Evolutionary conservation across 768 basidiomycete species (phyloP).

Genomic region (Tricholoma saponaceum): DNA sequence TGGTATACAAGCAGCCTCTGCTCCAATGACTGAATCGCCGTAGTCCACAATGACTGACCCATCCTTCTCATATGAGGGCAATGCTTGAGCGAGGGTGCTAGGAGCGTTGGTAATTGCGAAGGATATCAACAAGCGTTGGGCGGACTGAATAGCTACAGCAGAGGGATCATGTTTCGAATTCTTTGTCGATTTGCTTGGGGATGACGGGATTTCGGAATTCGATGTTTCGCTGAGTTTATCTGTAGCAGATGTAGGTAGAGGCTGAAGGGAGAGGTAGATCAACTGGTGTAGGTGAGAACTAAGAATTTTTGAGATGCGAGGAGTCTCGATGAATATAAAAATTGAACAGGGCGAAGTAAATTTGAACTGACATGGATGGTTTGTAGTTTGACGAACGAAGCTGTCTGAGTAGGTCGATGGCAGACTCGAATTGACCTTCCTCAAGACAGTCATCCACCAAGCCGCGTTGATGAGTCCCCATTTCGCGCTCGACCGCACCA

Average conservation of each 20-base stretch:
- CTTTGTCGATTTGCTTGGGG: slow-evolving; percentile 47
- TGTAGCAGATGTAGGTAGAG: slow-evolving; percentile 28
- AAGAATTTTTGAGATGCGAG: slow-evolving; percentile 2
- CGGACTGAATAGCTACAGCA: slow-evolving; percentile 41
- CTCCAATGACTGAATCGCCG: slow-evolving; percentile 55
- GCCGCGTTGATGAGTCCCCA: slow-evolving; percentile 44
- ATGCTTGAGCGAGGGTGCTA: slow-evolving; percentile 43
- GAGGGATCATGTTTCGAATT: slow-evolving; percentile 38
- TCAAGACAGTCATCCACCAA: slow-evolving; percentile 73
- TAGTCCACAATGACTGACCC: slow-evolving; percentile 25
- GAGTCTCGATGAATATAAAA: not conserved
- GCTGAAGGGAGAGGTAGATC: slow-evolving; percentile 67
- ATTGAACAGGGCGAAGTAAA: not conserved
- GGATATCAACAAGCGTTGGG: slow-evolving; percentile 51
- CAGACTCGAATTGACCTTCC: slow-evolving; percentile 72
- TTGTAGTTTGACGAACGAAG: slow-evolving; percentile 53
- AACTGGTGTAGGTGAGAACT: slow-evolving; percentile 67
- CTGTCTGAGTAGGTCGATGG: slow-evolving; percentile 58
- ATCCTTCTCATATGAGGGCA: slow-evolving; percentile 43
- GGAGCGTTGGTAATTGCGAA: slow-evolving; percentile 57
- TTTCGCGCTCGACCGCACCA: slow-evolving; percentile 33
- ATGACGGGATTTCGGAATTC: slow-evolving; percentile 25
- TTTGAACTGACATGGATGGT: slow-evolving; percentile 50
- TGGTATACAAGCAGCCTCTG: slow-evolving; percentile 49
- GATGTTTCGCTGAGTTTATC: slow-evolving; percentile 16